Evolutionary conservation across 139 green algal species (phyloP).

Genomic region (Chlorella sp.): DNA sequence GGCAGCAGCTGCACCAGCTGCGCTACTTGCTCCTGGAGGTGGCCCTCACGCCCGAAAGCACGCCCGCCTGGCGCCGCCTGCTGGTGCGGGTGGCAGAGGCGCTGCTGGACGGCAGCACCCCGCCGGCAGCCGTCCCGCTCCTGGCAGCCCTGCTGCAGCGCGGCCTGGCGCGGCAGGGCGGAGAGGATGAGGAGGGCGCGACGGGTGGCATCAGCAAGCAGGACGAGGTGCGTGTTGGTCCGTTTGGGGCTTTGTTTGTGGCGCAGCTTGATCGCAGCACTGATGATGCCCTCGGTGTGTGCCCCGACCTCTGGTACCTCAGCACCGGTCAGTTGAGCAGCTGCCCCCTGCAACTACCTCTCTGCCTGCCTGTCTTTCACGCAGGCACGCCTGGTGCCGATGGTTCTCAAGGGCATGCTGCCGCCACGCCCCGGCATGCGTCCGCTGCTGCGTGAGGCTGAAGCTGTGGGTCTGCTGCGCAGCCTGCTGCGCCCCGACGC

Average conservation of each 20-base stretch:
- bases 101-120: constrained; percentile 52
- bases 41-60: not conserved
- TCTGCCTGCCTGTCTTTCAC: not conserved
- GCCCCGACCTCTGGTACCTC: too few species aligned
- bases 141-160: constrained; percentile 28
- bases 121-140: constrained; percentile 21
- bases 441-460: constrained; percentile 16
- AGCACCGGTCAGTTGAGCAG: too few species aligned
- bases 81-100: constrained; percentile 42
- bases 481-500: constrained; percentile 40
- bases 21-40: constrained; percentile 46
- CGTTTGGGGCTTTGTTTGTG: too few species aligned
- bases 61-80: constrained; percentile 38
- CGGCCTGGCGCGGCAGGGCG: constrained; percentile 2
- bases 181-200: not conserved
- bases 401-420: constrained; percentile 31
- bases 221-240: constrained; percentile 1
- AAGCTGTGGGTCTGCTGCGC: constrained; percentile 44
- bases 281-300: too few species aligned
- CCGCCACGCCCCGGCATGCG: not conserved
- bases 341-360: not conserved
- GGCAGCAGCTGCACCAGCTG: constrained; percentile 23
- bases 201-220: not conserved
- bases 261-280: too few species aligned
- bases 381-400: constrained; percentile 27